Conservation (phyloP, 1,284 basidiomycete genomes). For the Cryptococcus deneoformans region DNA sequence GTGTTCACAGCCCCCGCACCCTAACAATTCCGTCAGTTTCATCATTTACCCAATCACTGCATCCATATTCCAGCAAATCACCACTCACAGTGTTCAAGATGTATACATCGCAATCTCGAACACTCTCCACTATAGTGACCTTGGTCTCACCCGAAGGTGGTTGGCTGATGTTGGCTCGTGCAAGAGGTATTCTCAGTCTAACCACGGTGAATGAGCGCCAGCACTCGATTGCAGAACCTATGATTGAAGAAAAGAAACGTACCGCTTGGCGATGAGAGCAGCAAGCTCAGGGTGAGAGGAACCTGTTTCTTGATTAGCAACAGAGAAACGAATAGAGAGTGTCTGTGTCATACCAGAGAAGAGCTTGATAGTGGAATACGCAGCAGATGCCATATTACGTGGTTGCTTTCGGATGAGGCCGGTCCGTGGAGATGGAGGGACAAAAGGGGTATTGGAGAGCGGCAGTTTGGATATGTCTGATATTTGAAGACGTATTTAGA, state of each 20-base stretch:
- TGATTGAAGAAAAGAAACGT: slow-evolving; percentile 26
- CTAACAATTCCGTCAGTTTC: slow-evolving; percentile 15
- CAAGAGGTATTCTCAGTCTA: slow-evolving; percentile 71
- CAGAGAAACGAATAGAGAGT: background rate
- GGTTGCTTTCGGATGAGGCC: background rate
- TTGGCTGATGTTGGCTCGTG: slow-evolving; percentile 77
- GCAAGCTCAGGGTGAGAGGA: slow-evolving; percentile 96
- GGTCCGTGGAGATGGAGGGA: too few relatives aligned
- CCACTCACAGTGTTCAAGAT: slow-evolving; percentile 79
- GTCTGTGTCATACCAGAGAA: slow-evolving; percentile 71
- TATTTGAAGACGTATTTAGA: too few relatives aligned
- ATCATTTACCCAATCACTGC: background rate
- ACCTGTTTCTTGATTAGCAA: slow-evolving; percentile 53
- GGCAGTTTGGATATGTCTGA: too few relatives aligned
- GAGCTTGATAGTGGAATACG: slow-evolving; percentile 67
- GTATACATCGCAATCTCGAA: slow-evolving; percentile 98
- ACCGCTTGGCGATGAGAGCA: slow-evolving; percentile 83
- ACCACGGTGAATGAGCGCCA: background rate
- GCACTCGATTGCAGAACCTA: background rate
- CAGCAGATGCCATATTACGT: slow-evolving; percentile 41
- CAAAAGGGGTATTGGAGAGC: too few relatives aligned
- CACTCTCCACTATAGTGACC: slow-evolving; percentile 90
- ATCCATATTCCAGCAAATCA: background rate
- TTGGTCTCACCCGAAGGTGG: slow-evolving; percentile 91
- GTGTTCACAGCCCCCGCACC: slow-evolving; percentile 64